phyloP scores from a whole-genome alignment of 2,329 filamentous ascomycete genomes.

The Neodidymelliopsis sp. region DNA sequence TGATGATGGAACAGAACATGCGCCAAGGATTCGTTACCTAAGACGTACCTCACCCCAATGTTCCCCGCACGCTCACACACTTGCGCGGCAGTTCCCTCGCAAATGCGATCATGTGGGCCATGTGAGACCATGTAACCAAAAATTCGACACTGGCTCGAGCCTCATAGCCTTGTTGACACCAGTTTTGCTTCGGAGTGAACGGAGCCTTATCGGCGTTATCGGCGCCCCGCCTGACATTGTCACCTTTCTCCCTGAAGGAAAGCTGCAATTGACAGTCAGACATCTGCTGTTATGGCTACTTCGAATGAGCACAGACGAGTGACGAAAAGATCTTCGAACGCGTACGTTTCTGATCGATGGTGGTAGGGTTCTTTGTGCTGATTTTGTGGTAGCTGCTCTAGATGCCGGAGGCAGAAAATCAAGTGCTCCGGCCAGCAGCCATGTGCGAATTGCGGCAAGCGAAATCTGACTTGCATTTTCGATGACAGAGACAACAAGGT shows the following conservation, averaged over 20 bases:
- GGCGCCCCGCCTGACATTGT: constrained; percentile 5
- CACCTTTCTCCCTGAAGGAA: background rate
- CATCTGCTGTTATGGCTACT: constrained; percentile 24
- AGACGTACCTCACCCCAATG: background rate
- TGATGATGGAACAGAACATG: background rate
- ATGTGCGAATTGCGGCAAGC: constrained; percentile 38
- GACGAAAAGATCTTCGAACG: constrained; percentile 37
- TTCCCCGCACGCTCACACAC: constrained; percentile 10
- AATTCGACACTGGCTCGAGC: constrained; percentile 1
- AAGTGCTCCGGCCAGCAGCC: constrained; percentile 44
- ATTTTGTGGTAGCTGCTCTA: constrained; percentile 29
- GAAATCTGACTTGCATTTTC: constrained; percentile 37
- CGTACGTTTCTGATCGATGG: constrained; percentile 12
- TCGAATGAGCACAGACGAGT: constrained; percentile 32
- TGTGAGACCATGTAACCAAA: background rate
- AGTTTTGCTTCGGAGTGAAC: constrained; percentile 2
- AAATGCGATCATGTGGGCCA: constrained; percentile 1
- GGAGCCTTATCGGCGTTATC: constrained; percentile 13
- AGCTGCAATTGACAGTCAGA: constrained; percentile 9
- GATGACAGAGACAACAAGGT: constrained; percentile 45
- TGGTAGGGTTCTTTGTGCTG: background rate
- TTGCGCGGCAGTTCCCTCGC: constrained; percentile 2
- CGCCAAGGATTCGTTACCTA: constrained; percentile 10
- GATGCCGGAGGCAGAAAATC: constrained; percentile 43
- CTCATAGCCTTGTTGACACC: constrained; percentile 1